These are phyloP conservation scores for Mycena kentingensis DNA, from an alignment of 768 basidiomycete species.

Conservation along the genomic window DNA sequence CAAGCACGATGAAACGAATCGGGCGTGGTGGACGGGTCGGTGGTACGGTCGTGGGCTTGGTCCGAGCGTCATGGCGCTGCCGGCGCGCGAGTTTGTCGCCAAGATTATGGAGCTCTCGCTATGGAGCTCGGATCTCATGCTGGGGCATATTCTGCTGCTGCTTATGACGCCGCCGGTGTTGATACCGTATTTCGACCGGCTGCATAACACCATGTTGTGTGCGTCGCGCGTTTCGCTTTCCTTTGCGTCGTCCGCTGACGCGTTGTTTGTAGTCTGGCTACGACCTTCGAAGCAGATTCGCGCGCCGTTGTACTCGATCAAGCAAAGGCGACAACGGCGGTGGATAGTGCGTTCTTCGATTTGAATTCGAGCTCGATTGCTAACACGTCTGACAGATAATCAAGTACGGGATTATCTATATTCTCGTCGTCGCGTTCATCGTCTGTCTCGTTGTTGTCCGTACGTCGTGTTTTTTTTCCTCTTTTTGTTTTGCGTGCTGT, in stretches of 20 bases:
- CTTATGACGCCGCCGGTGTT: conserved; percentile 86
- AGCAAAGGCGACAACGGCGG: conserved; percentile 86
- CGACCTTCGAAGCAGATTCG: conserved; percentile 93
- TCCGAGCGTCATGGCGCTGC: conserved; percentile 91
- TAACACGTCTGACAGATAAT: conserved; percentile 54
- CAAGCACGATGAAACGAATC: conserved; percentile 98
- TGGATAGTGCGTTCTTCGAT: conserved; percentile 67
- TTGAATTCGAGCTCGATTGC: conserved; percentile 1
- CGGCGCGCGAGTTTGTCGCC: conserved; percentile 94
- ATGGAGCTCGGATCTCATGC: conserved; percentile 92
- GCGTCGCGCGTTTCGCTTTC: conserved; percentile 36
- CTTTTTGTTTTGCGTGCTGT: conserved; percentile 12
- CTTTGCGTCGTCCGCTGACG: conserved; percentile 22
- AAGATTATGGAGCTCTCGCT: conserved; percentile 96
- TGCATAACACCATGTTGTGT: conserved; percentile 93
- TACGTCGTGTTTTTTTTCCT: conserved; percentile 43
- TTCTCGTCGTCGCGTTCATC: conserved; percentile 67
- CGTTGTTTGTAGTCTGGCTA: conserved; percentile 74
- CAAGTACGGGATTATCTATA: conserved; percentile 81
- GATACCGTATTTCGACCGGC: conserved; percentile 87
- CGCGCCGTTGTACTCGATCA: conserved; percentile 86
- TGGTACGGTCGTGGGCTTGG: conserved; percentile 98
- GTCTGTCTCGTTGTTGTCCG: conserved; percentile 76
- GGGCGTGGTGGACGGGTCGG: conserved; percentile 98
- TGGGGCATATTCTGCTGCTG: conserved; percentile 86